Conservation (phyloP, 176 grass and related monocot species). For the Cymbopogon citratus region DNA sequence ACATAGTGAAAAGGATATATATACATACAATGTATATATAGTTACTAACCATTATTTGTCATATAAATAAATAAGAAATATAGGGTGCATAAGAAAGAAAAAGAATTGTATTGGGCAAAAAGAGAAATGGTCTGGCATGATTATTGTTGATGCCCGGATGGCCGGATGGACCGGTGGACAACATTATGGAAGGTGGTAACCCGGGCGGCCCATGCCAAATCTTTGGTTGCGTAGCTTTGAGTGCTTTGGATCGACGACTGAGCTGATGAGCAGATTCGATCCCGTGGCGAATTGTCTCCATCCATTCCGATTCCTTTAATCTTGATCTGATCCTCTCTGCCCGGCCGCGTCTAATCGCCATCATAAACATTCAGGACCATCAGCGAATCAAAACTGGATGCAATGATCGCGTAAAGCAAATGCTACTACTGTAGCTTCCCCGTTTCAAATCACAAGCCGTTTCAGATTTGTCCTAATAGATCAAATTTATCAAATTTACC, state of each 20-base stretch:
- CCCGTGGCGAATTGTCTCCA: constrained; percentile 32
- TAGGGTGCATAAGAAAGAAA: no score
- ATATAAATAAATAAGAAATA: no score
- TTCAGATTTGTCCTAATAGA: no score
- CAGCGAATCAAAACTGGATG: neutral
- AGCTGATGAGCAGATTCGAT: constrained; percentile 22
- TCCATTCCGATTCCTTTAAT: constrained; percentile 12
- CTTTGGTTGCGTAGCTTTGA: constrained; percentile 50
- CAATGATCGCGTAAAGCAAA: neutral
- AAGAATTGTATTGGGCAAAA: neutral
- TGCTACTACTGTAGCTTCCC: neutral
- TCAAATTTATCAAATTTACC: no score
- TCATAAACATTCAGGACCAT: neutral
- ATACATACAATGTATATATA: no score
- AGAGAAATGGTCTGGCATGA: constrained; percentile 1
- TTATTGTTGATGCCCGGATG: neutral
- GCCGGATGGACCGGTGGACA: constrained; percentile 10
- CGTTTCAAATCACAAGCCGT: no score
- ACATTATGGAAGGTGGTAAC: constrained; percentile 27
- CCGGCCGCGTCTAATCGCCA: neutral
- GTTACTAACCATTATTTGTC: no score
- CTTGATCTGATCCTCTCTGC: neutral
- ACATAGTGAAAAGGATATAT: no score
- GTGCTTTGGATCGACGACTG: constrained; percentile 22
- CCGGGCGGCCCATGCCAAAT: neutral